Evolutionary conservation across 768 basidiomycete genomes (phyloP).

Genomic region (Hemileccinum impolitum): DNA sequence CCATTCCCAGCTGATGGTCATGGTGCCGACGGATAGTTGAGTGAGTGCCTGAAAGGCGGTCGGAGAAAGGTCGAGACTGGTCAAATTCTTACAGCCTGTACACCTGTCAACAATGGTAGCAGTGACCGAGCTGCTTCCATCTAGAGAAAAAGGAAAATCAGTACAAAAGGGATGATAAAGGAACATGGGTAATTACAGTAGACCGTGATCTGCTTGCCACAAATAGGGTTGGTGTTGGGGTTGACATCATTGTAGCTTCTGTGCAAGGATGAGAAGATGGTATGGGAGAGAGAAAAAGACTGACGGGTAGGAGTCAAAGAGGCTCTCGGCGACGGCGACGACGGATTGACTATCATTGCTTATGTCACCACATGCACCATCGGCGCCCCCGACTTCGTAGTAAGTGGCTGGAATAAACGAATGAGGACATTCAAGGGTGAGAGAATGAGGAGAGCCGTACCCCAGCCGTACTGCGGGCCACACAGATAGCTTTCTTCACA

Average conservation of each 20-base stretch:
- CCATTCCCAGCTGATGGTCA: conserved; percentile 55
- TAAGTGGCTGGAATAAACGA: conserved; percentile 28
- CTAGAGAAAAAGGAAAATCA: conserved; percentile 34
- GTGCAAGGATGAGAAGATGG: not conserved
- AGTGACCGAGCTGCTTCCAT: conserved; percentile 45
- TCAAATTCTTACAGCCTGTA: conserved; percentile 40
- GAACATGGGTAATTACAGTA: conserved; percentile 41
- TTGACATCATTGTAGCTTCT: conserved; percentile 57
- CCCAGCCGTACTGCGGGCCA: conserved; percentile 51
- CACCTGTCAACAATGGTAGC: conserved; percentile 65
- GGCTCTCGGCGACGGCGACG: conserved; percentile 32
- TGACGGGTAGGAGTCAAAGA: conserved; percentile 38
- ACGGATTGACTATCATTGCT: conserved; percentile 31
- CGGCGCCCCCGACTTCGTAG: conserved; percentile 26
- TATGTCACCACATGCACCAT: conserved; percentile 41
- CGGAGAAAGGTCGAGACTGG: conserved; percentile 63
- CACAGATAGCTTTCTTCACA: conserved; percentile 38
- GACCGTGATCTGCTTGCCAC: conserved; percentile 43
- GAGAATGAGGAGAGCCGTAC: conserved; percentile 17
- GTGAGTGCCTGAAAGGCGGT: conserved; percentile 53
- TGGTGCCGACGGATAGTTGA: conserved; percentile 43
- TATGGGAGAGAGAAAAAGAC: conserved; percentile 2
- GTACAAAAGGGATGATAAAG: not conserved
- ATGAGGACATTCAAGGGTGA: not conserved
- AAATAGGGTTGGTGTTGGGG: conserved; percentile 77